phyloP scores from a whole-genome alignment of 192 early-diverging fungal species.

The Coemansia sp. region DNA sequence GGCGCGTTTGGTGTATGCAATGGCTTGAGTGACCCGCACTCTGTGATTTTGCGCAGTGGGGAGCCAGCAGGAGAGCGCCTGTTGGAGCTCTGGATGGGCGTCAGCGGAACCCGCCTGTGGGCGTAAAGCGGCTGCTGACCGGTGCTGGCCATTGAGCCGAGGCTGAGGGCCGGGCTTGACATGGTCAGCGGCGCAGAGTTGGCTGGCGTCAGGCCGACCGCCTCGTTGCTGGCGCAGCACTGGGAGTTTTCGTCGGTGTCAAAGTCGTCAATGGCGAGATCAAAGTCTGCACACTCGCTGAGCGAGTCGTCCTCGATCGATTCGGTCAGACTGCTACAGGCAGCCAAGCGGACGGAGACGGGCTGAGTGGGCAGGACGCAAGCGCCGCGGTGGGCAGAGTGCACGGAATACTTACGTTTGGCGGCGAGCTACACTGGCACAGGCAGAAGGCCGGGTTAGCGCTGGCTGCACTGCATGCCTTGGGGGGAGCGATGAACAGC shows the following conservation, averaged over 20 bases:
- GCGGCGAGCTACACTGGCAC: not conserved
- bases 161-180: conserved; percentile 30
- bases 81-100: not conserved
- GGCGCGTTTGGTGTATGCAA: not conserved
- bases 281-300: not conserved
- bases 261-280: conserved; percentile 1
- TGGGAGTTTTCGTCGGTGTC: conserved; percentile 1
- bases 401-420: conserved; percentile 6
- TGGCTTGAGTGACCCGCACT: not conserved
- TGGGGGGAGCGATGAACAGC: not conserved
- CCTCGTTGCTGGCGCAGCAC: not conserved
- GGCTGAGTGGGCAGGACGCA: too few species aligned
- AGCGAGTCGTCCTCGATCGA: conserved; percentile 39
- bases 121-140: not conserved
- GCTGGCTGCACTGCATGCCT: too few species aligned
- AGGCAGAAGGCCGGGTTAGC: too few species aligned
- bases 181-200: conserved; percentile 12
- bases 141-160: conserved; percentile 6
- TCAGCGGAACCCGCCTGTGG: not conserved
- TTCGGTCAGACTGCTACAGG: conserved; percentile 23
- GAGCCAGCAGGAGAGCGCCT: too few species aligned
- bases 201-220: too few species aligned
- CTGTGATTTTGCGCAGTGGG: not conserved
- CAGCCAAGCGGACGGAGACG: too few species aligned
- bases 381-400: not conserved